Evolutionary conservation across 2,329 filamentous ascomycete species (phyloP).

Genomic region (Rhytidhysteron rufulum): DNA sequence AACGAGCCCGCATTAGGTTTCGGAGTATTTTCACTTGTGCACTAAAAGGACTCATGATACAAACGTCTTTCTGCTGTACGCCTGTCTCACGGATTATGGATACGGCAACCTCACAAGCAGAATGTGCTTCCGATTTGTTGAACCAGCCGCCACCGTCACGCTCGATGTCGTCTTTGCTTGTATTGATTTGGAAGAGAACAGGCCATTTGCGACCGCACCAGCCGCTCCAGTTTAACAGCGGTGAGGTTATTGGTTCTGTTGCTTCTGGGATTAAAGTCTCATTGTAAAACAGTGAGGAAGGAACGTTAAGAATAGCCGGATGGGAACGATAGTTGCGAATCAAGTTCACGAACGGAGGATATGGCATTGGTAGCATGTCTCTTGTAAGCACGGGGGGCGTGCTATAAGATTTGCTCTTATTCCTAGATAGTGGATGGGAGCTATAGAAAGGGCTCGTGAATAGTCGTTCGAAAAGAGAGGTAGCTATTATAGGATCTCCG

Average conservation of each 20-base stretch:
- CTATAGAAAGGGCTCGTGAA: conserved; percentile 35
- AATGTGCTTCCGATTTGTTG: conserved; percentile 26
- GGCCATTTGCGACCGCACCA: conserved; percentile 41
- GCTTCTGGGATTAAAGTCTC: conserved; percentile 44
- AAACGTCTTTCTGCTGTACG: conserved; percentile 35
- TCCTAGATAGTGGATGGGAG: conserved; percentile 39
- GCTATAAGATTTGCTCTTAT: conserved; percentile 18
- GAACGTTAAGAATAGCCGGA: conserved; percentile 41
- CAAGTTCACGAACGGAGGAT: conserved; percentile 43
- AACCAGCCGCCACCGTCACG: conserved; percentile 39
- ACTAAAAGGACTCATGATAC: conserved; percentile 44
- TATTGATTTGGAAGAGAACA: conserved; percentile 40
- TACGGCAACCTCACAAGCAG: conserved; percentile 27
- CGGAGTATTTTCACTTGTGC: conserved; percentile 43
- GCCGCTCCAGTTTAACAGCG: conserved; percentile 27
- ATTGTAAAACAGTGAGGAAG: conserved; percentile 41
- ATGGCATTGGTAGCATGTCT: conserved; percentile 37
- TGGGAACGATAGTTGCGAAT: conserved; percentile 47
- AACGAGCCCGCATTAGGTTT: conserved; percentile 25
- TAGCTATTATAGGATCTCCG: conserved; percentile 27
- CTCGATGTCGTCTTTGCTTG: conserved; percentile 38
- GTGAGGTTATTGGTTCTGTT: conserved; percentile 12
- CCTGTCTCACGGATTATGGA: conserved; percentile 19
- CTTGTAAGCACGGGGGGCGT: conserved; percentile 22
- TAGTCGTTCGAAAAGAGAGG: conserved; percentile 42